Percentiles rank a stretch among this genome's conserved stretches.
phyloP scores from a whole-genome alignment of 495 filamentous ascomycete genomes.

The Darksidea phi region DNA sequence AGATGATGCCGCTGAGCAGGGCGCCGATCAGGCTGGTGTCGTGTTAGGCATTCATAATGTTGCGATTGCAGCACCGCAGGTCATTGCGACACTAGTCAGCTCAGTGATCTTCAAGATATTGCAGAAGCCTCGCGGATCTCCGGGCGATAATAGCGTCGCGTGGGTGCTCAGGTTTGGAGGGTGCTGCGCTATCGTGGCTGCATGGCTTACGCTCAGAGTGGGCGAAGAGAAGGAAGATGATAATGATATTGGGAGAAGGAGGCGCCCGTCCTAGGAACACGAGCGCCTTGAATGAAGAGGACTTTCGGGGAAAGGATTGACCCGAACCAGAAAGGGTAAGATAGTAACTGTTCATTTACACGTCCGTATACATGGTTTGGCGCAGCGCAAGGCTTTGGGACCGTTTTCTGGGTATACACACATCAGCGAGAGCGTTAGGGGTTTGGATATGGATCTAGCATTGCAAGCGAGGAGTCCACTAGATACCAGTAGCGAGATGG shows the following conservation, averaged over 20 bases:
- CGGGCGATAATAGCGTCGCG: constrained; percentile 81
- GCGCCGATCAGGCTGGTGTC: constrained; percentile 77
- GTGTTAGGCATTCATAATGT: constrained; percentile 92
- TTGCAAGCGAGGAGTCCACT: no score
- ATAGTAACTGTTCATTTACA: no score
- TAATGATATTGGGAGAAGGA: background rate
- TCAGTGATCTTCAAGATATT: constrained; percentile 75
- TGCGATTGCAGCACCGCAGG: constrained; percentile 81
- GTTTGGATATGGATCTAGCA: no score
- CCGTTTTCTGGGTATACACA: no score
- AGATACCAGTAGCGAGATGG: no score
- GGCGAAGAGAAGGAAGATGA: constrained; percentile 38
- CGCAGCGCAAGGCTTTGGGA: no score
- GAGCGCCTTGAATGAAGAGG: no score
- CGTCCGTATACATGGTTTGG: no score
- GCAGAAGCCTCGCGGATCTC: constrained; percentile 77
- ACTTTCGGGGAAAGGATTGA: no score
- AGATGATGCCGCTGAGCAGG: constrained; percentile 49
- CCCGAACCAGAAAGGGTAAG: no score
- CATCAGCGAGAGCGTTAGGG: no score
- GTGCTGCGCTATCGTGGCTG: constrained; percentile 70
- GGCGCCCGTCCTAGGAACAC: background rate
- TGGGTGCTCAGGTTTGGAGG: constrained; percentile 83
- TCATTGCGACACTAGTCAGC: constrained; percentile 77
- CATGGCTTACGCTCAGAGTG: constrained; percentile 49